A percentile compares a stretch with the other conserved stretches of the same genome.
Evolutionary conservation across 129 eudicot genomes (phyloP).

Genomic region (Artemisia annua): DNA sequence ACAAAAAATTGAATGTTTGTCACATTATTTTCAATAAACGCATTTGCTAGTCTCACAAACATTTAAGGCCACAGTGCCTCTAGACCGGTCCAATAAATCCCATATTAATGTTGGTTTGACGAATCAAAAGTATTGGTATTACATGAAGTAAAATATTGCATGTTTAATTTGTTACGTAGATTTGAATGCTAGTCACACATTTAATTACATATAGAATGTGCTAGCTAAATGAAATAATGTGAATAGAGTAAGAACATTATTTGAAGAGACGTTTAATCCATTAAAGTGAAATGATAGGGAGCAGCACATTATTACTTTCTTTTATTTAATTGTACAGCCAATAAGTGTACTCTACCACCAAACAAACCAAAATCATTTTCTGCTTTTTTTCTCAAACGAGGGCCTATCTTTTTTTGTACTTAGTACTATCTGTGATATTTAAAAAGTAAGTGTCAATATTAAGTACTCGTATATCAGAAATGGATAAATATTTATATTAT

Average conservation of each 20-base stretch:
- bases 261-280: background rate
- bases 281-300: constrained; percentile 5
- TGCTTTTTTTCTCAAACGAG: background rate
- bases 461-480: too few relatives aligned
- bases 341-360: constrained; percentile 27
- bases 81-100: background rate
- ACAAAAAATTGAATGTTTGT: background rate
- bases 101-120: too few relatives aligned
- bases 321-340: constrained; percentile 18
- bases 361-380: background rate
- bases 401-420: background rate
- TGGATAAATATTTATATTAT: too few relatives aligned
- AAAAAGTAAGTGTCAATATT: too few relatives aligned
- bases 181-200: too few relatives aligned
- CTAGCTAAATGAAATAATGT: background rate
- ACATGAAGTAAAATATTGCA: too few relatives aligned
- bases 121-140: too few relatives aligned
- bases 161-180: too few relatives aligned
- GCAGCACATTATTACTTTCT: constrained; percentile 18
- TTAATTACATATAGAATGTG: too few relatives aligned
- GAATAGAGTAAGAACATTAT: background rate
- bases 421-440: background rate
- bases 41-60: background rate
- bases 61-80: background rate
- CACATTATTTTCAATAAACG: too few relatives aligned